Conservation (phyloP, 2,329 filamentous ascomycete species). For the Alternaria tenuissima region DNA sequence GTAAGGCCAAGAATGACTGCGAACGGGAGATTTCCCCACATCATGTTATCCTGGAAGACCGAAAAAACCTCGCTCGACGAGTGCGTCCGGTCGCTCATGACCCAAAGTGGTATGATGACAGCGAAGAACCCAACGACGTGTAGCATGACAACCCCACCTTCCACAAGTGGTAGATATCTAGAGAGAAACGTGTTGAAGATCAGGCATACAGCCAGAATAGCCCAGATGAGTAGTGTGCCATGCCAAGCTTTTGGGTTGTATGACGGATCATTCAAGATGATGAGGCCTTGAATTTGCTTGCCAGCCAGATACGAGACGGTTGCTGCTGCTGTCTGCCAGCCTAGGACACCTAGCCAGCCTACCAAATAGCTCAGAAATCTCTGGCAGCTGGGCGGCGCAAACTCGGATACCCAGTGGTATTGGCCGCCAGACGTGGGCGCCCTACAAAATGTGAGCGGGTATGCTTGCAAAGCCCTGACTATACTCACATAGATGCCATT, state of each 20-base stretch:
- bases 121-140: constrained; percentile 61
- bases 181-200: constrained; percentile 54
- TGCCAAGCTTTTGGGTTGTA: constrained; percentile 56
- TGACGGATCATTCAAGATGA: constrained; percentile 49
- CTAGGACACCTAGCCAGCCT: constrained; percentile 57
- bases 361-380: constrained; percentile 51
- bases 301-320: constrained; percentile 54
- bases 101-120: constrained; percentile 51
- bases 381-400: constrained; percentile 49
- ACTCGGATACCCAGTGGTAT: constrained; percentile 24
- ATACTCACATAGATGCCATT: constrained; percentile 47
- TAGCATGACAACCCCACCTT: constrained; percentile 45
- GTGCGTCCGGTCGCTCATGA: constrained; percentile 41
- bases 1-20: constrained; percentile 45
- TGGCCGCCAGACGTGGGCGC: constrained; percentile 45
- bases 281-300: constrained; percentile 51
- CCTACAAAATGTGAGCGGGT: constrained; percentile 13
- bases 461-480: not conserved
- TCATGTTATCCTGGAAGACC: constrained; percentile 54
- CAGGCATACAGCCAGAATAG: constrained; percentile 45
- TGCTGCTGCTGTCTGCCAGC: constrained; percentile 57
- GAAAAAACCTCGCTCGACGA: constrained; percentile 53
- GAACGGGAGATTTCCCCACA: constrained; percentile 3
- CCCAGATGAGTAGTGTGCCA: constrained; percentile 57
- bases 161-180: constrained; percentile 41